A percentile compares a stretch with the other conserved stretches of the same genome.
These are phyloP conservation scores for Piper longum DNA, from an alignment of 164 flowering plant species.

Conservation along the genomic window DNA sequence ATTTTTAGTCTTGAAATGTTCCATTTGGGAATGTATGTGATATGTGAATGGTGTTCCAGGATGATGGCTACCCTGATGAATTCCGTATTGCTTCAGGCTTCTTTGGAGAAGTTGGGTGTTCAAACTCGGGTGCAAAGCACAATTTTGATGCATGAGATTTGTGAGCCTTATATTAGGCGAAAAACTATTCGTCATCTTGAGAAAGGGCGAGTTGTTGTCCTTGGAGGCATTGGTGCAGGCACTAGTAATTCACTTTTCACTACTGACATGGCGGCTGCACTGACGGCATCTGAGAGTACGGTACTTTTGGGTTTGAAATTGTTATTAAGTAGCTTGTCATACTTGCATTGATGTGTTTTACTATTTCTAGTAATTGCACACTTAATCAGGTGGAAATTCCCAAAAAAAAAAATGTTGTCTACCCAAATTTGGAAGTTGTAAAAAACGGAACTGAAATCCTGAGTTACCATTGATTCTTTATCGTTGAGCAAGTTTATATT, in stretches of 20 bases:
- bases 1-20: neutral
- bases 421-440: too few species aligned
- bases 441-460: too few species aligned
- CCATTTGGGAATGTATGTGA: neutral
- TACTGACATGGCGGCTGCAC: slow-evolving; percentile 85
- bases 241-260: slow-evolving; percentile 81
- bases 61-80: slow-evolving; percentile 98
- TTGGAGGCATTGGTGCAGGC: slow-evolving; percentile 90
- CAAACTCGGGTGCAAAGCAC: slow-evolving; percentile 80
- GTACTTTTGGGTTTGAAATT: neutral
- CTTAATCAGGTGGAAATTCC: too few species aligned
- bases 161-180: slow-evolving; percentile 75
- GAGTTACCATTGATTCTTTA: too few species aligned
- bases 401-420: too few species aligned
- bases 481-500: too few species aligned
- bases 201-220: slow-evolving; percentile 88
- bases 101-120: slow-evolving; percentile 67
- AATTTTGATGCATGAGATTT: slow-evolving; percentile 57
- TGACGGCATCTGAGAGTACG: slow-evolving; percentile 90
- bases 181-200: slow-evolving; percentile 85
- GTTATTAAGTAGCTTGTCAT: neutral
- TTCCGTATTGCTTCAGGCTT: slow-evolving; percentile 75
- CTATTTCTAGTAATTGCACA: neutral
- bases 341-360: neutral
- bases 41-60: slow-evolving; percentile 23